phyloP scores from a whole-genome alignment of 495 filamentous ascomycete genomes.

The Mycothermus thermophilus region DNA sequence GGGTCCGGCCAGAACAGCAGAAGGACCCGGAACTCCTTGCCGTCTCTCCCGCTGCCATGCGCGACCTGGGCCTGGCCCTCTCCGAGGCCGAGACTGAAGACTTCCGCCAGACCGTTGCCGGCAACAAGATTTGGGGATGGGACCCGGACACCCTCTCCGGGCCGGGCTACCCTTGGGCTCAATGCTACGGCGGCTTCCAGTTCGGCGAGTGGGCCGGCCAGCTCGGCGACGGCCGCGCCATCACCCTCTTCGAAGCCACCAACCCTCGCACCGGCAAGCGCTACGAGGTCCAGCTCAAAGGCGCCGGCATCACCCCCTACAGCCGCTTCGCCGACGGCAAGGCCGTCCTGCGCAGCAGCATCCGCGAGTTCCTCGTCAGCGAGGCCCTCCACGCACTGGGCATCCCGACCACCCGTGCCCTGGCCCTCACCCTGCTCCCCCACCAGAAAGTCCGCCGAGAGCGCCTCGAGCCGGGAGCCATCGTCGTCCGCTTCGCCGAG shows the following conservation, averaged over 20 bases:
- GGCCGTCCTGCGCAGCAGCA: slow-evolving; percentile 78
- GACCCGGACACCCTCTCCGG: slow-evolving; percentile 43
- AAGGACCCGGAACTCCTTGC: slow-evolving; percentile 65
- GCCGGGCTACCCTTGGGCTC: slow-evolving; percentile 89
- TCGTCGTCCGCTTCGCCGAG: slow-evolving; percentile 84
- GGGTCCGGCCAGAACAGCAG: slow-evolving; percentile 62
- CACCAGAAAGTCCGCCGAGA: slow-evolving; percentile 62
- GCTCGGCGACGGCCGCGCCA: slow-evolving; percentile 86
- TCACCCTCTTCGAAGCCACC: slow-evolving; percentile 80
- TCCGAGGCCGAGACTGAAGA: slow-evolving; percentile 56
- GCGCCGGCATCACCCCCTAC: slow-evolving; percentile 85
- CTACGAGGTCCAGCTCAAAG: slow-evolving; percentile 89
- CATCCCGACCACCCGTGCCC: slow-evolving; percentile 75
- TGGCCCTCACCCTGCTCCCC: slow-evolving; percentile 66
- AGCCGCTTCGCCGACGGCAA: slow-evolving; percentile 96
- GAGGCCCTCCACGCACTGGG: slow-evolving; percentile 72
- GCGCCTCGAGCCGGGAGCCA: slow-evolving; percentile 79
- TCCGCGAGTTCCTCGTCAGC: slow-evolving; percentile 84
- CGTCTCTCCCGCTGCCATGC: slow-evolving; percentile 61
- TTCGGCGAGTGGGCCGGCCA: slow-evolving; percentile 90
- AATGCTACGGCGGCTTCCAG: slow-evolving; percentile 88
- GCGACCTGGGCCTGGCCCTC: slow-evolving; percentile 56
- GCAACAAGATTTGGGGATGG: slow-evolving; percentile 60
- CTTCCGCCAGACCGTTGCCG: slow-evolving; percentile 62
- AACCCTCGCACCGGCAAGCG: slow-evolving; percentile 57